Conservation (phyloP, 2,329 filamentous ascomycete species). For the Ciborinia camelliae region DNA sequence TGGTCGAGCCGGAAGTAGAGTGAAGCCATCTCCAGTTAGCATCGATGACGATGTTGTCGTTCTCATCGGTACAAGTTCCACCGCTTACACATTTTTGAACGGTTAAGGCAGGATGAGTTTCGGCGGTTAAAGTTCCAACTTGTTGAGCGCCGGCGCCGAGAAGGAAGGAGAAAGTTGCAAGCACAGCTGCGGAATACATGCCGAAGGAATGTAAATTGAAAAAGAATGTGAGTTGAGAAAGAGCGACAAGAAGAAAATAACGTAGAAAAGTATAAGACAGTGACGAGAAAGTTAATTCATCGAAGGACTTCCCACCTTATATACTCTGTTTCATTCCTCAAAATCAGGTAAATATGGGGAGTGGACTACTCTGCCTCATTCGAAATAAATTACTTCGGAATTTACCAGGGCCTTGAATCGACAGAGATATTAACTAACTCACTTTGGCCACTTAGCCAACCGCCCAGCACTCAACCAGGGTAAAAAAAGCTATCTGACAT, state of each 20-base stretch:
- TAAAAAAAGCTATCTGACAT: not conserved
- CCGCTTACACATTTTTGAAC: slow-evolving; percentile 15
- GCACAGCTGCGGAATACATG: slow-evolving; percentile 15
- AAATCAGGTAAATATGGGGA: not conserved
- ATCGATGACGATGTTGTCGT: slow-evolving; percentile 51
- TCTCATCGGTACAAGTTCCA: slow-evolving; percentile 44
- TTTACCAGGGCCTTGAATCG: not conserved
- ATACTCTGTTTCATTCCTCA: slow-evolving; percentile 1
- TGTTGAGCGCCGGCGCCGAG: slow-evolving; percentile 36
- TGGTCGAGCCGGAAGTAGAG: slow-evolving; percentile 38
- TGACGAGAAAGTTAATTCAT: not conserved
- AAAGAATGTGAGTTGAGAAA: slow-evolving; percentile 11
- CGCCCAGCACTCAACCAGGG: not conserved
- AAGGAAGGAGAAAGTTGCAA: slow-evolving; percentile 15
- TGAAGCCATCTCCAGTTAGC: slow-evolving; percentile 40
- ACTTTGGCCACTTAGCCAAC: not conserved
- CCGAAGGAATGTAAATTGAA: not conserved
- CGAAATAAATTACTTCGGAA: not conserved
- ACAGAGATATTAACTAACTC: not conserved
- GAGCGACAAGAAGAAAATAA: slow-evolving; percentile 1
- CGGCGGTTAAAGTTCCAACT: slow-evolving; percentile 42
- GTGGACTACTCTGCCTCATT: not conserved
- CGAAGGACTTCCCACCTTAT: not conserved
- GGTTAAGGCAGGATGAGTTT: slow-evolving; percentile 50
- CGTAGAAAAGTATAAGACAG: slow-evolving; percentile 7